phyloP scores from a whole-genome alignment of 2,329 filamentous ascomycete genomes.

The Hymenoscyphus fructigenus region DNA sequence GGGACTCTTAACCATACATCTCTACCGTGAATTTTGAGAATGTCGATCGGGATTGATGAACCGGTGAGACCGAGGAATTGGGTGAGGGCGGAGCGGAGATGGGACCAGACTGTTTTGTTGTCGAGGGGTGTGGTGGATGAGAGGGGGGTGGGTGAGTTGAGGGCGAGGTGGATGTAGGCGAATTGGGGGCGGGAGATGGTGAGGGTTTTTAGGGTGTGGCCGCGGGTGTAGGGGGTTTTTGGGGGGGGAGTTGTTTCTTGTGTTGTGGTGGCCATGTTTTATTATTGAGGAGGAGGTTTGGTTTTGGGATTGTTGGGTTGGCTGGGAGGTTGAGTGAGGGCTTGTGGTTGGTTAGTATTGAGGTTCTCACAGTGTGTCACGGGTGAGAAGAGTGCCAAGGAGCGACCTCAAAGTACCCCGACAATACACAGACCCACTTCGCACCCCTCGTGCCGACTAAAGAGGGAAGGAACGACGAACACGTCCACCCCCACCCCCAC shows the following conservation, averaged over 20 bases:
- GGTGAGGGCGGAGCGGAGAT: constrained; percentile 61
- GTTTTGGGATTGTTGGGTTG: not conserved
- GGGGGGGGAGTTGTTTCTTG: constrained; percentile 8
- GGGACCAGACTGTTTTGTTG: constrained; percentile 59
- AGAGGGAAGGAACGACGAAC: no score
- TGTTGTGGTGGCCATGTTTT: not conserved
- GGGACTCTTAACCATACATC: constrained; percentile 67
- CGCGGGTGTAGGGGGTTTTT: constrained; percentile 21
- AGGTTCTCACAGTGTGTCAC: no score
- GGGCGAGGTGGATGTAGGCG: constrained; percentile 57
- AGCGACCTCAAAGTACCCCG: no score
- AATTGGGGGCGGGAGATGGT: constrained; percentile 53
- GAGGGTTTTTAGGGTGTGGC: constrained; percentile 49
- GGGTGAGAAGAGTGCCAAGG: no score
- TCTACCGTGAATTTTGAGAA: constrained; percentile 58
- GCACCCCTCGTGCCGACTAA: no score
- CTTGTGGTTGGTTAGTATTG: not conserved
- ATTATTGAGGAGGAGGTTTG: not conserved
- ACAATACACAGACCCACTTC: no score
- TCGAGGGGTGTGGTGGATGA: constrained; percentile 47
- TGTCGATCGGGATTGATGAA: constrained; percentile 65
- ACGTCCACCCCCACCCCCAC: no score
- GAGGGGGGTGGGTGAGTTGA: constrained; percentile 40
- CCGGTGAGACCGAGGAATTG: constrained; percentile 72
- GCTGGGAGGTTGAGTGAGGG: not conserved